Evolutionary conservation across 2,329 filamentous ascomycete species (phyloP).

Genomic region (Beauveria sp.): DNA sequence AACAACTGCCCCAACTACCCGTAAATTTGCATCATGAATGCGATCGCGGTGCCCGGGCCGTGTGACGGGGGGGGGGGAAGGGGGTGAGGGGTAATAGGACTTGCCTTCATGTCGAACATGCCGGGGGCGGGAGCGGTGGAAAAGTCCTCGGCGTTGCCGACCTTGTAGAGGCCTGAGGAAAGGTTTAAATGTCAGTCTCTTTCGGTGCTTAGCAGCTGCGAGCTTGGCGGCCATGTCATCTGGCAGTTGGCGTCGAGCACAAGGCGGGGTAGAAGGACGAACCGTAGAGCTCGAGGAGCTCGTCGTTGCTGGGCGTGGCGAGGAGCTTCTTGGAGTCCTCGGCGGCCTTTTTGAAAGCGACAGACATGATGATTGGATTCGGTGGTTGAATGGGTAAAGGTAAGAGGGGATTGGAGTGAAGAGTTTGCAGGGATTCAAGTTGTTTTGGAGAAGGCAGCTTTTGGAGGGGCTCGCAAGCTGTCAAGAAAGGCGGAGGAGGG

Average conservation of each 20-base stretch:
- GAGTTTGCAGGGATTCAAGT: neutral
- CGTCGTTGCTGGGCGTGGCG: conserved; percentile 53
- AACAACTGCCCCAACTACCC: neutral
- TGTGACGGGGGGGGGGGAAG: neutral
- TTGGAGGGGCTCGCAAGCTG: neutral
- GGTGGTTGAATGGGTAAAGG: neutral
- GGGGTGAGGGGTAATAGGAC: neutral
- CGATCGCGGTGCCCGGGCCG: neutral
- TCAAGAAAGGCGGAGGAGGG: neutral
- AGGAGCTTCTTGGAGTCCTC: conserved; percentile 60
- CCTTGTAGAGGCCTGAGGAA: conserved; percentile 48
- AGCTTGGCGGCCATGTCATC: too few species aligned
- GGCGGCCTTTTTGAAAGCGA: conserved; percentile 49
- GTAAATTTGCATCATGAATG: neutral
- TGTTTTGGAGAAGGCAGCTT: neutral
- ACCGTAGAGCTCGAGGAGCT: conserved; percentile 59
- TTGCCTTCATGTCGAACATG: conserved; percentile 63
- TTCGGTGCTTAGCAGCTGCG: neutral
- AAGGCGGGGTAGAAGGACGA: conserved; percentile 17
- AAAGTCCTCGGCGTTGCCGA: conserved; percentile 50
- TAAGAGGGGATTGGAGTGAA: neutral
- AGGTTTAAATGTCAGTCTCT: neutral
- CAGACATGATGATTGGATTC: conserved; percentile 29
- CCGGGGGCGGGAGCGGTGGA: conserved; percentile 49
- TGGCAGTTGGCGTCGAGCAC: neutral